A percentile compares a stretch with the other conserved stretches of the same genome.
phyloP scores from a whole-genome alignment of 331 rosid species.

The Rosa hybrid region DNA sequence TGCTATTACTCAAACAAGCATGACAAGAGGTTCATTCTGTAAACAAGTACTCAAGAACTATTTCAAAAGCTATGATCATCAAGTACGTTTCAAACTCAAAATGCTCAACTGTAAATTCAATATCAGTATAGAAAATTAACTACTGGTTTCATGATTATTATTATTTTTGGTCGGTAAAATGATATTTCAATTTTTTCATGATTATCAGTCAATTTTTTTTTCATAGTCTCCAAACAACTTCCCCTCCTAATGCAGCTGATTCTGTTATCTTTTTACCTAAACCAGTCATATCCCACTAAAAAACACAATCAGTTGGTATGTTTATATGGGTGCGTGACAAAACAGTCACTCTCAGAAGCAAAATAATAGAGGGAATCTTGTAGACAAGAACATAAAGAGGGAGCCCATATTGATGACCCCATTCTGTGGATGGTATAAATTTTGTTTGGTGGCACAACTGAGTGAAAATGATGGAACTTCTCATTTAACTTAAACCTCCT shows the following conservation, averaged over 20 bases:
- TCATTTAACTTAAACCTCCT: slow-evolving; percentile 28
- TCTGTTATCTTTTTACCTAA: slow-evolving; percentile 47
- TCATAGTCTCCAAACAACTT: slow-evolving; percentile 17
- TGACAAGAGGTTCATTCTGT: background rate
- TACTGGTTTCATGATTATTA: background rate
- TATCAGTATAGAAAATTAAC: background rate
- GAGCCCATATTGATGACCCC: slow-evolving; percentile 54
- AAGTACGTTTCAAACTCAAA: background rate
- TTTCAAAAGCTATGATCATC: slow-evolving; percentile 14
- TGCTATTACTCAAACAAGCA: no score
- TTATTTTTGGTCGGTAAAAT: no score
- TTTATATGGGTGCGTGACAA: slow-evolving; percentile 48
- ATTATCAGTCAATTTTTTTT: background rate
- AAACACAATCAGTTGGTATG: slow-evolving; percentile 35
- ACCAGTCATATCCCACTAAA: slow-evolving; percentile 40
- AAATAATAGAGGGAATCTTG: slow-evolving; percentile 84
- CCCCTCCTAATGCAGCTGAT: slow-evolving; percentile 19
- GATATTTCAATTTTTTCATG: background rate
- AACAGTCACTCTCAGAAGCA: slow-evolving; percentile 59
- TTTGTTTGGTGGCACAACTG: slow-evolving; percentile 44
- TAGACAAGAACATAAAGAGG: slow-evolving; percentile 57
- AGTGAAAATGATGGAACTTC: slow-evolving; percentile 65
- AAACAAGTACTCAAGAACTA: background rate
- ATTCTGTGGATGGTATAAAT: slow-evolving; percentile 29
- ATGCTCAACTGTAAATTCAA: background rate